These are phyloP conservation scores for Penicillium fuscoglaucum DNA, from an alignment of 2,329 filamentous ascomycete genomes.

Conservation along the genomic window DNA sequence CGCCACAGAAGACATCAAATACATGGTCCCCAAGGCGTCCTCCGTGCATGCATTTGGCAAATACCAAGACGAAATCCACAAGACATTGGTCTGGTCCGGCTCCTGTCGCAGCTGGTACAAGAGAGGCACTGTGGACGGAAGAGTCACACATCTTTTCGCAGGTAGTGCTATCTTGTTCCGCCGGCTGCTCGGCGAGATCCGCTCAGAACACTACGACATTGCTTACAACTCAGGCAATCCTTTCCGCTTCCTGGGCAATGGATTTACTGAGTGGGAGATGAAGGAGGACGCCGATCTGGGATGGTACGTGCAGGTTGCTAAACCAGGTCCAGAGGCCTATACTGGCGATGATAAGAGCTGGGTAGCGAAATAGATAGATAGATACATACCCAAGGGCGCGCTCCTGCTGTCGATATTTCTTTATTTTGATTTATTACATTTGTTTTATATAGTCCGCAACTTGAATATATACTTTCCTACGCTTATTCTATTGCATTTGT, in stretches of 20 bases:
- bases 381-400: too few relatives aligned
- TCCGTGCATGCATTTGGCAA: constrained; percentile 48
- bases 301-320: constrained; percentile 7
- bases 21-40: constrained; percentile 38
- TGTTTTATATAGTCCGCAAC: not conserved
- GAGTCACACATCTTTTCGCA: constrained; percentile 49
- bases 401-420: not conserved
- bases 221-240: constrained; percentile 33
- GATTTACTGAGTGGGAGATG: constrained; percentile 11
- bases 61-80: constrained; percentile 52
- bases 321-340: not conserved
- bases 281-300: constrained; percentile 19
- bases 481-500: not conserved
- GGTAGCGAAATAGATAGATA: not conserved
- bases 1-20: constrained; percentile 32
- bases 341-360: not conserved
- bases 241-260: constrained; percentile 12
- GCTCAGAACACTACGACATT: constrained; percentile 53
- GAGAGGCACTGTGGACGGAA: constrained; percentile 44
- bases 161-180: constrained; percentile 44
- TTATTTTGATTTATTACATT: not conserved
- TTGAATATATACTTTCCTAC: not conserved
- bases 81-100: constrained; percentile 31
- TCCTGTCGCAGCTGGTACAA: constrained; percentile 58
- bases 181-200: constrained; percentile 29